Percentiles rank a stretch among this genome's conserved stretches.
Conservation (phyloP, 1,139 yeast species). For the Sugiyamaella pinicola region DNA sequence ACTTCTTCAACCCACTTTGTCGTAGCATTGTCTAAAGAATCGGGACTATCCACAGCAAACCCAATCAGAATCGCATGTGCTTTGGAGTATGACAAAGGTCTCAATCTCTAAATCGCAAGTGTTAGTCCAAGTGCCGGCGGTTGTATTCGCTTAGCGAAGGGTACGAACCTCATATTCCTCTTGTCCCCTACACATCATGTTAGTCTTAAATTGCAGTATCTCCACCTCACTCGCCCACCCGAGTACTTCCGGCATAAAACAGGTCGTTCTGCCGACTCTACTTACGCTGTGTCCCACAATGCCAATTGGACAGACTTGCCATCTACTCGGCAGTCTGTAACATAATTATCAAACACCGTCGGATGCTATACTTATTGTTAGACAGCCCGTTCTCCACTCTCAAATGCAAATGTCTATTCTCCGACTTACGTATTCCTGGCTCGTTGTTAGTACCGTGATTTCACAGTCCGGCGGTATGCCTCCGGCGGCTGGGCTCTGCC, state of each 20-base stretch:
- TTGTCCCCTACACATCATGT: conserved; percentile 59
- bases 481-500: conserved; percentile 1
- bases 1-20: conserved; percentile 76
- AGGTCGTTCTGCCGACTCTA: conserved; percentile 18
- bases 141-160: background rate
- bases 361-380: conserved; percentile 74
- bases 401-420: conserved; percentile 28
- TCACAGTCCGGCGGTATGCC: conserved; percentile 16
- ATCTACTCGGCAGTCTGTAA: conserved; percentile 88
- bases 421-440: conserved; percentile 21
- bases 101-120: conserved; percentile 48
- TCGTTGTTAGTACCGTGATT: background rate
- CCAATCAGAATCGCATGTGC: conserved; percentile 71
- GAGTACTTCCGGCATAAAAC: no score
- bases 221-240: no score
- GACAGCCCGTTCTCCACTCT: no score
- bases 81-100: conserved; percentile 68
- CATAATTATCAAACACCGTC: conserved; percentile 93
- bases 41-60: conserved; percentile 66
- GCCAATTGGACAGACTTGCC: conserved; percentile 89
- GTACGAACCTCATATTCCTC: conserved; percentile 56
- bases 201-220: conserved; percentile 2
- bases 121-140: conserved; percentile 37
- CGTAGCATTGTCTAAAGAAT: conserved; percentile 63
- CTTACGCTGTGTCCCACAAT: conserved; percentile 87